phyloP scores from a whole-genome alignment of 805 yeast genomes.

The Maudiozyma saulgeensis region DNA sequence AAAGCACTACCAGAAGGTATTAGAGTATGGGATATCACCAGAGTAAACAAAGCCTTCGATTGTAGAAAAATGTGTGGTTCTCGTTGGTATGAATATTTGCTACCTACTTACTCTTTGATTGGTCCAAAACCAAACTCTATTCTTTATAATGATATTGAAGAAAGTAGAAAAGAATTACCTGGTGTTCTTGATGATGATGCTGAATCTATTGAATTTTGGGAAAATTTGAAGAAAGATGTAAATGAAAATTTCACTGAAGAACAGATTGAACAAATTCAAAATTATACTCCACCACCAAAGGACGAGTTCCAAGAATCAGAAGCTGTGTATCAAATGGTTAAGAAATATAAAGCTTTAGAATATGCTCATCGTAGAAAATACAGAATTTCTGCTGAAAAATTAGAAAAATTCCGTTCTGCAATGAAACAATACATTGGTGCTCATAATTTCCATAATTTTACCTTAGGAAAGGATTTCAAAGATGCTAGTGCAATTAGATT shows the following conservation, averaged over 20 bases:
- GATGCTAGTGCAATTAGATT: conserved; percentile 80
- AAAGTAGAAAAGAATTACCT: conserved; percentile 45
- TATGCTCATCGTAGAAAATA: conserved; percentile 57
- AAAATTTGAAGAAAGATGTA: conserved; percentile 26
- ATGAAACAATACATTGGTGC: conserved; percentile 72
- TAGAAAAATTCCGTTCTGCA: conserved; percentile 55
- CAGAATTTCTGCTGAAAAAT: conserved; percentile 53
- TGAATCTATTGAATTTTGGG: conserved; percentile 75
- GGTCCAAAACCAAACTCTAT: conserved; percentile 79
- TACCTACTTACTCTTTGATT: conserved; percentile 83
- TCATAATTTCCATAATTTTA: conserved; percentile 87
- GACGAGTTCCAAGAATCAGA: conserved; percentile 35
- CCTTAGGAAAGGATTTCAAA: conserved; percentile 68
- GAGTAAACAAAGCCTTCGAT: conserved; percentile 86
- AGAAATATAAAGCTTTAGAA: conserved; percentile 52
- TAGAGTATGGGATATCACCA: conserved; percentile 84
- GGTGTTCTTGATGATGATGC: conserved; percentile 50
- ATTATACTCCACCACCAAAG: conserved; percentile 30
- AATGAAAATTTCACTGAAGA: conserved; percentile 25
- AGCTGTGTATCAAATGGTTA: conserved; percentile 32
- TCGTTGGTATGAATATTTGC: conserved; percentile 86
- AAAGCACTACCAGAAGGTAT: conserved; percentile 71
- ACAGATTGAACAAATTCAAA: conserved; percentile 18
- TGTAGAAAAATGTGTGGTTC: conserved; percentile 93
- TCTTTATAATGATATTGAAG: conserved; percentile 49